Conservation (phyloP, 1,284 basidiomycete genomes). For the Apiotrichum porosum region DNA sequence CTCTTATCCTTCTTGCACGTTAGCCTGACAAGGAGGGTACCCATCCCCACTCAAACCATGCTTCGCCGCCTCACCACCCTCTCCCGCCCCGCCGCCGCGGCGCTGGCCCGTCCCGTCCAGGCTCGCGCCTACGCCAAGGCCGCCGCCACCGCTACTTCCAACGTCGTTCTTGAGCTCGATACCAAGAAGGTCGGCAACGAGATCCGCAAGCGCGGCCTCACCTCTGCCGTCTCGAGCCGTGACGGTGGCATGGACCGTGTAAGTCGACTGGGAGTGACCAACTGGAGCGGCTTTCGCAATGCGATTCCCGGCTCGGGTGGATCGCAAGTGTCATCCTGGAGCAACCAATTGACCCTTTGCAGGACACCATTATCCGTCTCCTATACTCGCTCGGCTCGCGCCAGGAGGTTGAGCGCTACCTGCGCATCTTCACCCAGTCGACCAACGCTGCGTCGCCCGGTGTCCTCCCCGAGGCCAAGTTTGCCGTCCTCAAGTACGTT, state of each 20-base stretch:
- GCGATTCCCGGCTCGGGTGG: too few relatives aligned
- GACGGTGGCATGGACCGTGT: slow-evolving; percentile 48
- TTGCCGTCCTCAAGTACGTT: slow-evolving; percentile 78
- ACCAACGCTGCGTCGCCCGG: slow-evolving; percentile 62
- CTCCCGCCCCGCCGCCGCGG: slow-evolving; percentile 14
- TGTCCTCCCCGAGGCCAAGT: slow-evolving; percentile 62
- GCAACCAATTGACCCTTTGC: slow-evolving; percentile 1
- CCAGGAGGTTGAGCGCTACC: slow-evolving; percentile 91
- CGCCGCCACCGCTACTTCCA: slow-evolving; percentile 23
- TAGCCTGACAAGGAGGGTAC: slow-evolving; percentile 11
- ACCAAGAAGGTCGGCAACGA: slow-evolving; percentile 42
- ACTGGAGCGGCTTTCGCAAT: neutral
- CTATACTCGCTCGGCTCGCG: slow-evolving; percentile 92
- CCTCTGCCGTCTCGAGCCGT: slow-evolving; percentile 26
- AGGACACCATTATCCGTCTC: slow-evolving; percentile 90
- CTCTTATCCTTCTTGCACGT: neutral
- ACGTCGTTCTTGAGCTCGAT: slow-evolving; percentile 45
- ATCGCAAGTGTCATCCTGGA: too few relatives aligned
- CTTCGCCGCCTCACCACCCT: slow-evolving; percentile 30
- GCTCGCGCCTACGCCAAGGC: slow-evolving; percentile 24
- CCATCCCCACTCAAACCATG: slow-evolving; percentile 20
- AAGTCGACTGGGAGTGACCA: slow-evolving; percentile 11
- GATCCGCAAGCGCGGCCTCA: slow-evolving; percentile 45
- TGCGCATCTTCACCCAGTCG: slow-evolving; percentile 88
- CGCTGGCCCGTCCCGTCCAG: slow-evolving; percentile 11